phyloP scores from a whole-genome alignment of 73 alveolate species.

The Stentor roeselii region DNA sequence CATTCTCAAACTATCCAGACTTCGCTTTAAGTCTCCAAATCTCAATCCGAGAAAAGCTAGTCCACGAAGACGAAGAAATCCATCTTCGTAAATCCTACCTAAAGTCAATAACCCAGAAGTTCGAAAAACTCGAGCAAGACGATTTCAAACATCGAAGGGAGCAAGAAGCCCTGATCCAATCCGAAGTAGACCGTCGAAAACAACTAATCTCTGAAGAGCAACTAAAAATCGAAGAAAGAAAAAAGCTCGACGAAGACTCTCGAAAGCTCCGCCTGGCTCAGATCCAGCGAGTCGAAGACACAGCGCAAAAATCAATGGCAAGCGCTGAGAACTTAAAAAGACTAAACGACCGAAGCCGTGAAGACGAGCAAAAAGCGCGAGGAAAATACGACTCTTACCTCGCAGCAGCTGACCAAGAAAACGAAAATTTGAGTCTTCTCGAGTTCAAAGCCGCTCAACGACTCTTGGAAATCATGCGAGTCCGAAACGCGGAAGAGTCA shows the following conservation, averaged over 20 bases:
- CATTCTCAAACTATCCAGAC: conserved; percentile 51
- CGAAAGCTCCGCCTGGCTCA: conserved; percentile 39
- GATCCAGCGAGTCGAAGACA: conserved; percentile 41
- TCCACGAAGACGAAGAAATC: conserved; percentile 44
- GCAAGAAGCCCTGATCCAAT: conserved; percentile 39
- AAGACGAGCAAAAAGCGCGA: conserved; percentile 35
- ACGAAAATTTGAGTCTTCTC: conserved; percentile 39
- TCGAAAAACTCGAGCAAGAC: conserved; percentile 28
- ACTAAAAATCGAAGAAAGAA: conserved; percentile 45
- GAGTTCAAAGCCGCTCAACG: conserved; percentile 54
- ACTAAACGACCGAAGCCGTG: conserved; percentile 31
- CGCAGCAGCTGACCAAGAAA: conserved; percentile 39
- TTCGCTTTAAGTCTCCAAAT: neutral
- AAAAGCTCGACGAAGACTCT: conserved; percentile 62
- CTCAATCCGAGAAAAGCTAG: conserved; percentile 10
- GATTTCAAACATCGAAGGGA: conserved; percentile 44
- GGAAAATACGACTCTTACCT: conserved; percentile 34
- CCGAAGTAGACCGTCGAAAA: conserved; percentile 59
- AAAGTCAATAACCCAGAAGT: conserved; percentile 29
- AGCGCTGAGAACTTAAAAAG: conserved; percentile 41
- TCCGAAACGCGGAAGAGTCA: conserved; percentile 42
- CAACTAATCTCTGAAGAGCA: conserved; percentile 35
- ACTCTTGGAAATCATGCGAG: conserved; percentile 49
- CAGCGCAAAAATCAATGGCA: conserved; percentile 31
- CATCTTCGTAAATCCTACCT: conserved; percentile 25